A percentile compares a stretch with the other conserved stretches of the same genome.
Conservation (phyloP, 2,329 filamentous ascomycete genomes). For the Neopestalotiopsis rosae region DNA sequence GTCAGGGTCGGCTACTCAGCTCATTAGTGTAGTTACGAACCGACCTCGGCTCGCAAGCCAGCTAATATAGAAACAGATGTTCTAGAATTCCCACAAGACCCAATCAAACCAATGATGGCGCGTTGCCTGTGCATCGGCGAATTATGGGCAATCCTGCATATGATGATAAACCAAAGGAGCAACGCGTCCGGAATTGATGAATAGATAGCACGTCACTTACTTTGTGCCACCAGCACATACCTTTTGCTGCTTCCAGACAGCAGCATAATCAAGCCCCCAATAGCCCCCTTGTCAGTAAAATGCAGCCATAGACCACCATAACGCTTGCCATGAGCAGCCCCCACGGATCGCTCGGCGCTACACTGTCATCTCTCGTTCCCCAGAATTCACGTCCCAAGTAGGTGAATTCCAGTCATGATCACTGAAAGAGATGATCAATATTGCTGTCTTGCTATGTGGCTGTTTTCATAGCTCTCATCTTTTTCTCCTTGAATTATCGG, state of each 20-base stretch:
- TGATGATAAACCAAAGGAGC: not conserved
- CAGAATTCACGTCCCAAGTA: not conserved
- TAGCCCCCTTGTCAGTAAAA: not conserved
- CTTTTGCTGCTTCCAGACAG: no score
- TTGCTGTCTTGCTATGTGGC: not conserved
- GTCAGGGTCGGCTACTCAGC: not conserved
- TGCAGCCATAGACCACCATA: not conserved
- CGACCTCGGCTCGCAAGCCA: not conserved
- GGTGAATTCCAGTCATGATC: not conserved
- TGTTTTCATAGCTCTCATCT: not conserved
- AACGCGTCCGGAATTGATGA: not conserved
- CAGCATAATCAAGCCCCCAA: no score
- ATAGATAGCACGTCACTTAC: no score
- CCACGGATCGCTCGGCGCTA: not conserved
- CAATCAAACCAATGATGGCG: not conserved
- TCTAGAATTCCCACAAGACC: not conserved
- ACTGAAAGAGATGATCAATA: not conserved
- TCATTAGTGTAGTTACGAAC: not conserved
- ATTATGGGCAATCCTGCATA: not conserved
- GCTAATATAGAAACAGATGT: not conserved
- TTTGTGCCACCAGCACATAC: no score
- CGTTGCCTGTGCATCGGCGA: not conserved
- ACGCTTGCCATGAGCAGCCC: not conserved
- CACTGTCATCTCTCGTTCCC: not conserved
- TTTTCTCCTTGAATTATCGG: not conserved